Base-by-base conservation (phyloP, 768 basidiomycete genomes). In the Amanita inopinata region DNA sequence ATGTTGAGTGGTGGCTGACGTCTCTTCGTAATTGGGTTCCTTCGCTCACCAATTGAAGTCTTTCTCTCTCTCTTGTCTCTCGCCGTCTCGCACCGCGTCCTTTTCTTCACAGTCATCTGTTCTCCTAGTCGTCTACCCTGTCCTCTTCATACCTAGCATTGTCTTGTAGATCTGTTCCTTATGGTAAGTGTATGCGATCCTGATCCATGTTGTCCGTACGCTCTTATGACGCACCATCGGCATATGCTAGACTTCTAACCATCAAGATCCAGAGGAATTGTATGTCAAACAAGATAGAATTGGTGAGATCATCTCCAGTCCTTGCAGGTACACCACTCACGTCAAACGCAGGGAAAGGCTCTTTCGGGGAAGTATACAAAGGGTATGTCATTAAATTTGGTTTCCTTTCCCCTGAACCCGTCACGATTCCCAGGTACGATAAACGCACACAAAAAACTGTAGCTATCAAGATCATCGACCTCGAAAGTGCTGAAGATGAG, bases 331-430 rank as follows among this genome's bases (percentile, higher is more conserved):
- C 34, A 25, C 30, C 45, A 45, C 33, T 43, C 48, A 31, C 50
- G 15, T 20, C 40, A 17, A 49, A 22, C 22, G 17, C 55, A 96
- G 94, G 93, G 48, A 97, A 99, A 62, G 94, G 94, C 23, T 97
- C 93, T 4, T 98, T 99, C 56, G 96, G 94, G 56, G 96, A 97
- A 63, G 93, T 98, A n/a, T 97, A 87, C 70, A 97, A 97, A 65
- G 96, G 93, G 92, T 91, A 45, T 43, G 73, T 50, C 39, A 28
- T 44, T 43, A 12, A 37, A 20, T 42, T n/a, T n/a, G 45, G 34
- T 42, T 30, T 20, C 27, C 38, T 46, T 40, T 46, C 46, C 37
- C 49, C 48, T 39, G 28, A 41, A 49, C 48, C 51, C 52, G 45
- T 49, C 47, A 49, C 47, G 30, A 22, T 46, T 40, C 22, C 10